phyloP scores from a whole-genome alignment of 176 grass and related monocot species.

The Chrysopogon serrulatus region DNA sequence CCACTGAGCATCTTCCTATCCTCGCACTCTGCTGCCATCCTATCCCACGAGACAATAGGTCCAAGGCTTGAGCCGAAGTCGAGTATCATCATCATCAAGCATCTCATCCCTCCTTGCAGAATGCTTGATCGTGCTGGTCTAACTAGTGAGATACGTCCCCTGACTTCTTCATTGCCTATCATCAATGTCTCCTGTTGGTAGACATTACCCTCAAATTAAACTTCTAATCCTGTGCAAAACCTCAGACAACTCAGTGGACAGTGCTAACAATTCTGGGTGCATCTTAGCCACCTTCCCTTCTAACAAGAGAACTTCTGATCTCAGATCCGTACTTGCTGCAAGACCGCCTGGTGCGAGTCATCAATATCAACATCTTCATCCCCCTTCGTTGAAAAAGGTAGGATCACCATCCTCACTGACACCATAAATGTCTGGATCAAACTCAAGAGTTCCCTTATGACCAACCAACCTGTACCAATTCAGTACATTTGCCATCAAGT shows the following conservation, averaged over 20 bases:
- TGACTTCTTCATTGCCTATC: constrained; percentile 49
- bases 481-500: constrained; percentile 93
- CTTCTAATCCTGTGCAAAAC: constrained; percentile 73
- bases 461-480: constrained; percentile 90
- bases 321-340: constrained; percentile 80
- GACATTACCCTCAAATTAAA: constrained; percentile 52
- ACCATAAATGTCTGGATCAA: constrained; percentile 83
- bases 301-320: constrained; percentile 47
- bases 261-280: constrained; percentile 48
- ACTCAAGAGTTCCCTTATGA: constrained; percentile 75
- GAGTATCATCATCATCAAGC: constrained; percentile 80
- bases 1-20: constrained; percentile 81
- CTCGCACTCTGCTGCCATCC: constrained; percentile 71
- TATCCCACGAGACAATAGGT: constrained; percentile 81
- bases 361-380: constrained; percentile 49
- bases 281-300: constrained; percentile 83
- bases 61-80: constrained; percentile 91
- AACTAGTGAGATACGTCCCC: constrained; percentile 48
- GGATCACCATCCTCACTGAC: constrained; percentile 70
- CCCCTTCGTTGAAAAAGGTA: constrained; percentile 41
- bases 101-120: constrained; percentile 91
- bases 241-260: constrained; percentile 67
- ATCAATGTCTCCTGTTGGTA: constrained; percentile 66
- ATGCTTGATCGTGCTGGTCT: constrained; percentile 49
- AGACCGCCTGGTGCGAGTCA: constrained; percentile 53